Evolutionary conservation across 805 yeast genomes (phyloP), one percentile per base, ranked within the genome.

Genomic region (Starmerella roubikii): DNA sequence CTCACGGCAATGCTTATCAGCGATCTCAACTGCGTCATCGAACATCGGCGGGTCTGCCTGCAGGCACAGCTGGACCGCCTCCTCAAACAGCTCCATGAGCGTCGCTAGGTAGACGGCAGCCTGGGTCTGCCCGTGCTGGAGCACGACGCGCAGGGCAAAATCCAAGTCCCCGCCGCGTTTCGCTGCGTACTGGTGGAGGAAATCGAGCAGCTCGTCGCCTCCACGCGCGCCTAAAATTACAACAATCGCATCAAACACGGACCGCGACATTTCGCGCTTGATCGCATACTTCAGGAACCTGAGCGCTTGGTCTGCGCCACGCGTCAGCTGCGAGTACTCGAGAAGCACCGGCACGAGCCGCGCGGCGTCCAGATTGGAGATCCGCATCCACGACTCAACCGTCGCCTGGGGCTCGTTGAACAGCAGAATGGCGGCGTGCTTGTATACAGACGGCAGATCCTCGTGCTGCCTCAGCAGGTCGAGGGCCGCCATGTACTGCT

Each of bases 21-120:
- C 79, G 9, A 74, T 67, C 3, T 65, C 54, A 22, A 67, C 65
- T 2, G 79, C 86, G 32, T 72, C 60, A 19, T 75, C 77, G 5
- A 74, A 58, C 49, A 78, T 60, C 25, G 71, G 71, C 6, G 38
- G 22, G 9, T 24, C 25, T 19, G 44, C 48, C 44, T 72, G 60
- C 33, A 91, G 61, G 0, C 95, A 88, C 39, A 91, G 56, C 35
- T 67, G 66, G 26, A 86, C 73, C 0, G 97, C 96, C 38, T 81
- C 85, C 44, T 84, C 93, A 53, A 68, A 81, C 33, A 80, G 65
- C 3, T 68, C 72, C 57, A 83, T 59, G 36, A 71, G 64, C 1
- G 91, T 71, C 49, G 79, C 74, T n/a, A 91, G 68, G 41, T 71
- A 68, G 9, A 84, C 74, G 1, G 94, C 85, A 1, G 86, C 69